A percentile compares a stretch with the other conserved stretches of the same genome.
Conservation (phyloP, 2,329 filamentous ascomycete species). For the Hypoxylon sp. region DNA sequence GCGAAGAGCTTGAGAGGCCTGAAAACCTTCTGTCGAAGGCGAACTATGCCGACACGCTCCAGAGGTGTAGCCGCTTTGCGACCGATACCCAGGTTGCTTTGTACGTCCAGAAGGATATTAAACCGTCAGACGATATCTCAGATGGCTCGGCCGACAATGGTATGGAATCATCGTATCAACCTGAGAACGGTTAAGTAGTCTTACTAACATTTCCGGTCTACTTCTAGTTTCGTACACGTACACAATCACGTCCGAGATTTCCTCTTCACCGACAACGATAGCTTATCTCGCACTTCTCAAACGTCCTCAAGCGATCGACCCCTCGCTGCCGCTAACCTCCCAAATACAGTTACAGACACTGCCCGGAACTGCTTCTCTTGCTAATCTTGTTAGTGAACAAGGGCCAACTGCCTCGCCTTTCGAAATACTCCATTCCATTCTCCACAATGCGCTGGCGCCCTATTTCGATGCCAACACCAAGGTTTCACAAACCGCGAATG, state of each 20-base stretch:
- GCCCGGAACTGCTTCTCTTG: conserved; percentile 82
- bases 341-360: conserved; percentile 96
- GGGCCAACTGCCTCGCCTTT: conserved; percentile 84
- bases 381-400: conserved; percentile 76
- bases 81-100: conserved; percentile 88
- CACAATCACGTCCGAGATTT: conserved; percentile 84
- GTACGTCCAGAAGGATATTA: conserved; percentile 89
- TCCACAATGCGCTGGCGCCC: conserved; percentile 91
- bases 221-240: conserved; percentile 76
- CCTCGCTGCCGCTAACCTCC: conserved; percentile 82
- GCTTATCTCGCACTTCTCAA: conserved; percentile 93
- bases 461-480: conserved; percentile 98
- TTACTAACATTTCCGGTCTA: conserved; percentile 54
- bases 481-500: conserved; percentile 77
- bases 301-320: conserved; percentile 88
- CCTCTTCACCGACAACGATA: conserved; percentile 82
- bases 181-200: neutral
- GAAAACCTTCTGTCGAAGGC: conserved; percentile 86
- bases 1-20: conserved; percentile 82
- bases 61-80: conserved; percentile 90
- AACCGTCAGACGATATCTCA: conserved; percentile 66
- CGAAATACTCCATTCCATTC: conserved; percentile 90
- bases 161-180: conserved; percentile 54
- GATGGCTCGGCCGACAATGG: conserved; percentile 64
- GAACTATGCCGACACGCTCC: conserved; percentile 82